Conservation (phyloP, 1,284 basidiomycete genomes). For the Trametes hirsuta region DNA sequence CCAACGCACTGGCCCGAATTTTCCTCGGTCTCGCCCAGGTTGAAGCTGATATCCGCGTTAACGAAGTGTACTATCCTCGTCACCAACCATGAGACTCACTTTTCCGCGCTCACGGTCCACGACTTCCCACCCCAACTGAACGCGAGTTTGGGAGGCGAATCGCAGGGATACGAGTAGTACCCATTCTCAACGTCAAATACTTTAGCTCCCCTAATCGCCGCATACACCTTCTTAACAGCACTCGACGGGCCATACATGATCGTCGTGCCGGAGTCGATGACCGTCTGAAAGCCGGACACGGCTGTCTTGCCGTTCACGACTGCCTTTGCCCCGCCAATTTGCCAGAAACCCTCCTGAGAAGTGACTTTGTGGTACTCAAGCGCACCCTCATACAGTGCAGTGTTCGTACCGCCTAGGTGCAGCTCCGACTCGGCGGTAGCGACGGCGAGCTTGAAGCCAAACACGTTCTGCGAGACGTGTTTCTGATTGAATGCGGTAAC, state of each 20-base stretch:
- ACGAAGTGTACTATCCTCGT: background rate
- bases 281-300: conserved; percentile 30
- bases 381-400: conserved; percentile 41
- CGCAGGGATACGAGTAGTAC: conserved; percentile 46
- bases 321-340: conserved; percentile 41
- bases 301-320: conserved; percentile 33
- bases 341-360: conserved; percentile 41
- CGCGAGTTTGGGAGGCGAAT: conserved; percentile 38
- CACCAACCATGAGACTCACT: conserved; percentile 8
- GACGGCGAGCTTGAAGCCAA: conserved; percentile 54
- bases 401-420: conserved; percentile 57
- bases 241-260: conserved; percentile 50
- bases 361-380: conserved; percentile 29
- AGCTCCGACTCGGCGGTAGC: conserved; percentile 49
- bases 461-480: conserved; percentile 43
- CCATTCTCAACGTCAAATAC: conserved; percentile 36
- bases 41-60: conserved; percentile 14
- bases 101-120: conserved; percentile 41
- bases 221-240: conserved; percentile 48
- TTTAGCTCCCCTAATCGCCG: conserved; percentile 43
- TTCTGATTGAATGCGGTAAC: conserved; percentile 46
- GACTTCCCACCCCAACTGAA: conserved; percentile 46
- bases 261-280: conserved; percentile 54
- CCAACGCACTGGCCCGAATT: conserved; percentile 29
- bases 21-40: conserved; percentile 24